These are phyloP conservation scores for Neurospora sp. DNA, from an alignment of 2,329 filamentous ascomycete genomes.

Conservation along the genomic window DNA sequence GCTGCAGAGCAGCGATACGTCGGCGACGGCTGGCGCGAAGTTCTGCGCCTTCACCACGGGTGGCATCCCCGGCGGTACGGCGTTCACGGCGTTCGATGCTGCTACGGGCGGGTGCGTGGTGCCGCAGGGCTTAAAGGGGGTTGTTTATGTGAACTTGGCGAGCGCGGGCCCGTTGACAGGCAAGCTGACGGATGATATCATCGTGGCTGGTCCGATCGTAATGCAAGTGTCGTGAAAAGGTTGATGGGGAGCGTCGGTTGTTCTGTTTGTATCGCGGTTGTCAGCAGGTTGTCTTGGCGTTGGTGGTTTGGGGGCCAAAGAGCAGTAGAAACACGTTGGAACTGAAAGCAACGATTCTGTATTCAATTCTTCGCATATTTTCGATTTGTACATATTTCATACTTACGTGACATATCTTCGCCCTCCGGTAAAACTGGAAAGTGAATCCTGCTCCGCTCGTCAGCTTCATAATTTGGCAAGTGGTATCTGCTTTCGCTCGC, in stretches of 20 bases:
- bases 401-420: not conserved
- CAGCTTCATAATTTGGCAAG: not conserved
- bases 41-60: slow-evolving; percentile 62
- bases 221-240: slow-evolving; percentile 38
- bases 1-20: slow-evolving; percentile 33
- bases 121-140: slow-evolving; percentile 51
- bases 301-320: not conserved
- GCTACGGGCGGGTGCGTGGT: slow-evolving; percentile 45
- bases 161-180: slow-evolving; percentile 40
- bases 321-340: not conserved
- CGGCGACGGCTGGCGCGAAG: slow-evolving; percentile 38
- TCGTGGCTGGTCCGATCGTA: slow-evolving; percentile 55
- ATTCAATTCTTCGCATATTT: not conserved
- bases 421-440: not conserved
- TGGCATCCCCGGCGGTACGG: slow-evolving; percentile 44
- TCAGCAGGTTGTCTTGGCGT: not conserved
- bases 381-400: not conserved
- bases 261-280: not conserved
- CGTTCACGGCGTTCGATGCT: slow-evolving; percentile 47
- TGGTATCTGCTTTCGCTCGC: not conserved
- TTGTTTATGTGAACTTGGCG: slow-evolving; percentile 59
- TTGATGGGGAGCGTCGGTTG: not conserved
- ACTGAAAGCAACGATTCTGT: not conserved
- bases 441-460: not conserved
- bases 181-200: slow-evolving; percentile 50